phyloP scores from a whole-genome alignment of 345 rosid species.

The Microcos paniculata region DNA sequence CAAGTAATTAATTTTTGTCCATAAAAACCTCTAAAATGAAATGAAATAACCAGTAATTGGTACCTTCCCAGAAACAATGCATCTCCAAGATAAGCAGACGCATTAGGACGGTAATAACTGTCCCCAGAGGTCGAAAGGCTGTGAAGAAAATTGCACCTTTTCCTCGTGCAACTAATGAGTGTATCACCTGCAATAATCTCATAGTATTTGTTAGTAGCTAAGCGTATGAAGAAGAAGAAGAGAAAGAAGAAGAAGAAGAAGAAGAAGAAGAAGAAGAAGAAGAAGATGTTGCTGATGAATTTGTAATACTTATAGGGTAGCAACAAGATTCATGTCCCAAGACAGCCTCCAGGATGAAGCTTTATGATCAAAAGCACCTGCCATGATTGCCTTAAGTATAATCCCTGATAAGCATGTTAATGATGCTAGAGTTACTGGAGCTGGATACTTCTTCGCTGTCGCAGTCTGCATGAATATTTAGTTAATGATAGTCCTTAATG shows the following conservation, averaged over 20 bases:
- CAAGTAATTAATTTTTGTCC: too few relatives aligned
- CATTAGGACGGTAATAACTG: neutral
- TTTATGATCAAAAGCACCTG: neutral
- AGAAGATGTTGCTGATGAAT: too few relatives aligned
- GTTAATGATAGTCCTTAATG: neutral
- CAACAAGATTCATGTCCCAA: neutral
- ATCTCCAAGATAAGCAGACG: neutral
- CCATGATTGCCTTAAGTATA: neutral
- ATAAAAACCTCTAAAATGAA: too few relatives aligned
- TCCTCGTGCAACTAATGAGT: neutral
- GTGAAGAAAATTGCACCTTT: neutral
- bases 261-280: too few relatives aligned
- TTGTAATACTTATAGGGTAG: too few relatives aligned
- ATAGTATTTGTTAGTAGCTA: neutral
- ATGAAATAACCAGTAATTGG: neutral
- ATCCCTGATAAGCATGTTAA: neutral
- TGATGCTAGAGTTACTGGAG: neutral
- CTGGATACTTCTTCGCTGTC: neutral
- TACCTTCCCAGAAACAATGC: neutral
- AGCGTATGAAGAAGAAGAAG: too few relatives aligned
- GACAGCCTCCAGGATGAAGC: neutral
- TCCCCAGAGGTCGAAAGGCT: neutral
- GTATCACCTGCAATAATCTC: neutral
- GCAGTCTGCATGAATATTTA: neutral
- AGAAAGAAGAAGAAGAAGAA: too few relatives aligned